These are phyloP conservation scores for Colletotrichum spaethianum DNA, from an alignment of 2,329 filamentous ascomycete genomes.

Conservation along the genomic window DNA sequence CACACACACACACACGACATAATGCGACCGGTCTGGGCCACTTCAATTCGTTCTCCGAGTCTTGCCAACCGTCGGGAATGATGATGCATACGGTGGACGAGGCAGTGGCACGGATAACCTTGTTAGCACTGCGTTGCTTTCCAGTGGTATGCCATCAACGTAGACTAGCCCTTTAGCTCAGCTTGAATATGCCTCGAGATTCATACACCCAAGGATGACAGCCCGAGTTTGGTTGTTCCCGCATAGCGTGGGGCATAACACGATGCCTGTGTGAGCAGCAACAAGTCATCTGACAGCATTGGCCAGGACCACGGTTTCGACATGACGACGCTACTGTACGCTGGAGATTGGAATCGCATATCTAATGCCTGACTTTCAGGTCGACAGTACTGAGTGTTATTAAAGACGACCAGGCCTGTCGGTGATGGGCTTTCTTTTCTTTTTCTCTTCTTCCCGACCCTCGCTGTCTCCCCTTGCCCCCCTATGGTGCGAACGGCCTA, in stretches of 20 bases:
- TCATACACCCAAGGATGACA: slow-evolving; percentile 10
- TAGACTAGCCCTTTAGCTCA: not conserved
- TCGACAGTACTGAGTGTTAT: slow-evolving; percentile 30
- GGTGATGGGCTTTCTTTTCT: not conserved
- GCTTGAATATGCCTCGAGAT: not conserved
- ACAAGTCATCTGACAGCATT: slow-evolving; percentile 16
- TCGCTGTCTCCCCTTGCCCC: not conserved
- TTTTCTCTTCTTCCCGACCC: not conserved
- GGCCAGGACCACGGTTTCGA: slow-evolving; percentile 3
- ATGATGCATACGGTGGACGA: not conserved
- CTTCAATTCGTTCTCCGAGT: not conserved
- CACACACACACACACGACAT: not conserved
- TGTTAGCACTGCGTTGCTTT: not conserved
- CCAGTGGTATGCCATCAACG: not conserved
- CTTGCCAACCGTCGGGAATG: not conserved
- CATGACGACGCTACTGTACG: not conserved
- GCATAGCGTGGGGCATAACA: slow-evolving; percentile 35
- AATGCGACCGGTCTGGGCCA: not conserved
- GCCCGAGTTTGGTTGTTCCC: slow-evolving; percentile 27
- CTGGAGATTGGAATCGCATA: slow-evolving; percentile 34
- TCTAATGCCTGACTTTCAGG: slow-evolving; percentile 30
- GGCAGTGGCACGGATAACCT: not conserved
- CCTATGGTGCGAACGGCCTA: not conserved
- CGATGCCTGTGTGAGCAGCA: slow-evolving; percentile 14
- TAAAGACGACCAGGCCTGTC: slow-evolving; percentile 4